Conservation (phyloP, 129 eudicot species). For the Pseudognaphalium luteoalbum region DNA sequence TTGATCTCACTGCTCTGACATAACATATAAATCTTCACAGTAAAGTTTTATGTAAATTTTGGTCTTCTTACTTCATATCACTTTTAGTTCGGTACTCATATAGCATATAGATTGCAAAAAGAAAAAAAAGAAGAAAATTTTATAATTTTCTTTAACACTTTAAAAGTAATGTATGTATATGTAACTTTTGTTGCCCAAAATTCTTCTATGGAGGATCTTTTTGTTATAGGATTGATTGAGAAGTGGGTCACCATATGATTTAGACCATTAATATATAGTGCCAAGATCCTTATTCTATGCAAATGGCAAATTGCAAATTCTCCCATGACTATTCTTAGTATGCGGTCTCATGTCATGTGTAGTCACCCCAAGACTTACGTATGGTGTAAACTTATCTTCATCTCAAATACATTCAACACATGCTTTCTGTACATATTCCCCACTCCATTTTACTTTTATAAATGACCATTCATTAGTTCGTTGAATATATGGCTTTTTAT, state of each 20-base stretch:
- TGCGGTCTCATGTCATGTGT: neutral
- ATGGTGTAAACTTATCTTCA: slow-evolving; percentile 28
- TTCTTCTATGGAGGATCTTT: slow-evolving; percentile 27
- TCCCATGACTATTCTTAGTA: slow-evolving; percentile 8
- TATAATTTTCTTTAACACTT: too few species aligned
- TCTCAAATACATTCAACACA: slow-evolving; percentile 29
- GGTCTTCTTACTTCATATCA: too few species aligned
- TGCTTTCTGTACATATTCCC: slow-evolving; percentile 25
- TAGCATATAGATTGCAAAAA: too few species aligned
- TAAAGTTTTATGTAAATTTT: too few species aligned
- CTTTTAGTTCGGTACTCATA: too few species aligned
- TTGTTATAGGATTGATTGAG: slow-evolving; percentile 18
- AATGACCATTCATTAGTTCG: slow-evolving; percentile 11
- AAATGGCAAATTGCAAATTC: slow-evolving; percentile 6
- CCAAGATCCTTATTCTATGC: slow-evolving; percentile 37
- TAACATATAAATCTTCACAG: too few species aligned
- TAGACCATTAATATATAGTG: slow-evolving; percentile 27
- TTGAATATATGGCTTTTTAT: slow-evolving; percentile 20
- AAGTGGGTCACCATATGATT: slow-evolving; percentile 51
- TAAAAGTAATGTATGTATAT: too few species aligned
- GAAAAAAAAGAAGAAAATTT: too few species aligned
- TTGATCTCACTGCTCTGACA: too few species aligned
- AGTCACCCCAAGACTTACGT: neutral
- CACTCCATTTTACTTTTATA: slow-evolving; percentile 29
- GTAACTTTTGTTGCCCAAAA: slow-evolving; percentile 20